Evolutionary conservation across 2,329 filamentous ascomycete species (phyloP).

Genomic region (Botrytis hyacinthi): DNA sequence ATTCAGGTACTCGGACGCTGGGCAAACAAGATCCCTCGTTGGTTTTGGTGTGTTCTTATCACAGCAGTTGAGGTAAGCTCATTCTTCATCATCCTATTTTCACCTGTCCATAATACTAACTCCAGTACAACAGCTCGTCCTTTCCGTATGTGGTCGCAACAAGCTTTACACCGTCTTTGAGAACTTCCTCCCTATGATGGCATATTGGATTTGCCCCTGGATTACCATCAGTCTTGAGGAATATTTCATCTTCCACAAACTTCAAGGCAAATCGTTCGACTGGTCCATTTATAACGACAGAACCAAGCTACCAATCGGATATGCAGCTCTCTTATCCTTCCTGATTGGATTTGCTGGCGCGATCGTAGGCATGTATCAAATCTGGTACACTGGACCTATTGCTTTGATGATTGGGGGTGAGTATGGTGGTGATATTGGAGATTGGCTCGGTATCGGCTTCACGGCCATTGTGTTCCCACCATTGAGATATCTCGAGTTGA

Average conservation of each 20-base stretch:
- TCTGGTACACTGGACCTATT: conserved; percentile 65
- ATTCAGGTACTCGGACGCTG: conserved; percentile 63
- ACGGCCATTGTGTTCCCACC: conserved; percentile 49
- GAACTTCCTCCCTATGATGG: conserved; percentile 57
- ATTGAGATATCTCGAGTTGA: conserved; percentile 49
- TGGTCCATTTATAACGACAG: conserved; percentile 55
- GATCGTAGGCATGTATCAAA: conserved; percentile 65
- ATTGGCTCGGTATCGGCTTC: conserved; percentile 51
- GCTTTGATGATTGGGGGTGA: conserved; percentile 52
- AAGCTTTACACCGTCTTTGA: conserved; percentile 35
- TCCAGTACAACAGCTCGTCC: conserved; percentile 9
- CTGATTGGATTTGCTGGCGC: conserved; percentile 61
- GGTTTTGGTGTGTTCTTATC: conserved; percentile 44
- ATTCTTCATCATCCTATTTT: neutral
- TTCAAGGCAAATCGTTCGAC: conserved; percentile 54
- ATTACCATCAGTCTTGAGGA: conserved; percentile 57
- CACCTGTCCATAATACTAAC: neutral
- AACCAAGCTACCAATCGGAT: conserved; percentile 56
- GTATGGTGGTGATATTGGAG: conserved; percentile 51
- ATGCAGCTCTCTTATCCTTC: conserved; percentile 62
- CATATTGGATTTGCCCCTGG: conserved; percentile 58
- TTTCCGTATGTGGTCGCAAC: conserved; percentile 26
- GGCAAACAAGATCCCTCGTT: conserved; percentile 56
- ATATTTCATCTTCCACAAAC: conserved; percentile 63
- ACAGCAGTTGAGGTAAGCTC: conserved; percentile 24